Conservation (phyloP, 345 rosid species). For the Conringia planisiliqua region DNA sequence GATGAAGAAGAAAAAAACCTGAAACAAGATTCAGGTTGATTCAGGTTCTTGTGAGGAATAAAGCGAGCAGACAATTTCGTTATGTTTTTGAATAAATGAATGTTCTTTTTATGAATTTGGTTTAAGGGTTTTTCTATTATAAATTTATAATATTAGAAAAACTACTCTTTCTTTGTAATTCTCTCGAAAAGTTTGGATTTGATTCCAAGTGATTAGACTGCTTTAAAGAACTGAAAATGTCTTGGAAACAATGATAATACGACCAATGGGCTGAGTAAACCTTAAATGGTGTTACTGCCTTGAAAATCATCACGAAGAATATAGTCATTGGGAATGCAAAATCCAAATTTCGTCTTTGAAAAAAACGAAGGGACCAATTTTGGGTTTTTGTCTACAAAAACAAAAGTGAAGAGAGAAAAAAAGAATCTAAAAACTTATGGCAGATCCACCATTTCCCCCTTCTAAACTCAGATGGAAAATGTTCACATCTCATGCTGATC, state of each 20-base stretch:
- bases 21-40: slow-evolving; percentile 15
- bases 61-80: background rate
- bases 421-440: background rate
- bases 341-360: too few relatives aligned
- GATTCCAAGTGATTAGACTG: background rate
- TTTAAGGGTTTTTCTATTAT: background rate
- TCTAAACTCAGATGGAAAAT: background rate
- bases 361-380: background rate
- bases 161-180: background rate
- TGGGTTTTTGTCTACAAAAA: background rate
- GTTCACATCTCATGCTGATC: background rate
- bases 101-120: background rate
- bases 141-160: background rate
- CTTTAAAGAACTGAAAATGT: background rate
- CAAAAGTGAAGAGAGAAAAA: background rate
- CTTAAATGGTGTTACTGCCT: background rate
- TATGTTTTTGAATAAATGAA: background rate
- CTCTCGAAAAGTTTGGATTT: background rate
- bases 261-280: too few relatives aligned
- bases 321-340: background rate
- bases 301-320: background rate
- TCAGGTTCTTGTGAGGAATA: slow-evolving; percentile 1
- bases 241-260: too few relatives aligned
- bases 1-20: background rate
- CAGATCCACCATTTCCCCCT: background rate